Evolutionary conservation across 2,329 filamentous ascomycete genomes (phyloP), one percentile per base, ranked within the genome.

Genomic region (Fusarium ramigenum): DNA sequence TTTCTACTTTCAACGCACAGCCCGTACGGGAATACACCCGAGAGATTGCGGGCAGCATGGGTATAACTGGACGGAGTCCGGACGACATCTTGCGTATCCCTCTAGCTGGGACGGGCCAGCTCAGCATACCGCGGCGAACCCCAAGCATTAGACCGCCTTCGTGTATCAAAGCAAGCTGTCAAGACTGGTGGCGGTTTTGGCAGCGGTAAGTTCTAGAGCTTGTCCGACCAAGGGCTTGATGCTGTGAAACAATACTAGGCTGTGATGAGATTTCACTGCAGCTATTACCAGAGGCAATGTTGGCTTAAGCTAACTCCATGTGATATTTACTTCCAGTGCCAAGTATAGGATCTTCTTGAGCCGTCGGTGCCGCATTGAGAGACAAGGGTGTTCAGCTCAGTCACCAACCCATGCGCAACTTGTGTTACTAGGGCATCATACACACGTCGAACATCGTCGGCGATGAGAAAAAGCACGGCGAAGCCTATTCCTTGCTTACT

Each of bases 51-150:
- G 44, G 52, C n/a, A 37, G 40, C 65, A 70, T 62, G 71, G 70
- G 42, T 66, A 43, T 59, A 63, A 62, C 65, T 75, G 65, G 67
- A 53, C 42, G 23, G n/a, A 42, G 44, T 44, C 50, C 60, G 47
- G 36, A 49, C 50, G 49, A 43, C 23, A 23, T 66, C 47, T 61
- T 54, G 34, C 43, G 40, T 50, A 30, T 56, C 56, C 50, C 40
- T 30, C 12, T n/a, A 71, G 49, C 44, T 47, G 28, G n/a, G 7
- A 47, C n/a, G 21, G 21, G 44, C 44, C 52, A 36, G 32, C 30
- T 57, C 46, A 28, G 40, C n/a, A 16, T 37, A 44, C 8, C 34
- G 36, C 43, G 18, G 21, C 32, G 54, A 50, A 21, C 30, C 43
- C 43, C 65, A 53, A 61, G 46, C 49, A 44, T 25, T 9, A 28